Evolutionary conservation across 192 early-diverging fungal genomes (phyloP).

Genomic region (Coemansia sp.): DNA sequence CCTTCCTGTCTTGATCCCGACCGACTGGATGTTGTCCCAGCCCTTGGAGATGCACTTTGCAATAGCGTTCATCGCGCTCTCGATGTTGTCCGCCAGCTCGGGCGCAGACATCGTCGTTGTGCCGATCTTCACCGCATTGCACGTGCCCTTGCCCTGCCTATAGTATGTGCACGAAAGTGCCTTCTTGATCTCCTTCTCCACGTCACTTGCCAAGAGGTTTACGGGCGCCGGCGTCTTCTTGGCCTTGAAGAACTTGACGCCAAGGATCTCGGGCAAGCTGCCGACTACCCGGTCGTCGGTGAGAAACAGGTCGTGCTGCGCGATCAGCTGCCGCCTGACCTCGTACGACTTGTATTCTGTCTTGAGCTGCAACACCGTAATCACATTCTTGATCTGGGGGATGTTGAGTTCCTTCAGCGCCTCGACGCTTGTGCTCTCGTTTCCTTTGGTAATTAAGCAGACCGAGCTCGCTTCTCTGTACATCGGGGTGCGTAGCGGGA

Average conservation of each 20-base stretch:
- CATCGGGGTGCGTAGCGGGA: conserved; percentile 72
- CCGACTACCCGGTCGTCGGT: conserved; percentile 81
- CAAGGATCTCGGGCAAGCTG: conserved; percentile 76
- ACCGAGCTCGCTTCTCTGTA: conserved; percentile 68
- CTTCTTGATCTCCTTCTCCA: conserved; percentile 32
- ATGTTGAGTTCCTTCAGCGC: conserved; percentile 66
- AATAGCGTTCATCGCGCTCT: conserved; percentile 62
- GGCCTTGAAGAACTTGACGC: conserved; percentile 79
- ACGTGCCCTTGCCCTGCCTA: conserved; percentile 34
- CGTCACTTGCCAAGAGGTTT: conserved; percentile 23
- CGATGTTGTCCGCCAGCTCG: conserved; percentile 79
- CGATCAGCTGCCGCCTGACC: conserved; percentile 73
- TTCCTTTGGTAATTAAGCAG: conserved; percentile 89
- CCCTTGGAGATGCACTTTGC: conserved; percentile 71
- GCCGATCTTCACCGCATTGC: conserved; percentile 73
- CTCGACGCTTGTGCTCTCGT: conserved; percentile 77
- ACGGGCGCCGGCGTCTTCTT: conserved; percentile 69
- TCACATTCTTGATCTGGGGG: conserved; percentile 66
- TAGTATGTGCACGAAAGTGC: conserved; percentile 36
- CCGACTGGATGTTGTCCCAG: conserved; percentile 84
- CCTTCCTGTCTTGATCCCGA: conserved; percentile 78
- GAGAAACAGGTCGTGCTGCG: conserved; percentile 84
- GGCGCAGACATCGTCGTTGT: conserved; percentile 59
- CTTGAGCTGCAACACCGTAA: conserved; percentile 77
- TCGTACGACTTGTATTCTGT: conserved; percentile 82